Evolutionary conservation across 139 green algal species (phyloP).

Genomic region (Ettlia oleoabundans): DNA sequence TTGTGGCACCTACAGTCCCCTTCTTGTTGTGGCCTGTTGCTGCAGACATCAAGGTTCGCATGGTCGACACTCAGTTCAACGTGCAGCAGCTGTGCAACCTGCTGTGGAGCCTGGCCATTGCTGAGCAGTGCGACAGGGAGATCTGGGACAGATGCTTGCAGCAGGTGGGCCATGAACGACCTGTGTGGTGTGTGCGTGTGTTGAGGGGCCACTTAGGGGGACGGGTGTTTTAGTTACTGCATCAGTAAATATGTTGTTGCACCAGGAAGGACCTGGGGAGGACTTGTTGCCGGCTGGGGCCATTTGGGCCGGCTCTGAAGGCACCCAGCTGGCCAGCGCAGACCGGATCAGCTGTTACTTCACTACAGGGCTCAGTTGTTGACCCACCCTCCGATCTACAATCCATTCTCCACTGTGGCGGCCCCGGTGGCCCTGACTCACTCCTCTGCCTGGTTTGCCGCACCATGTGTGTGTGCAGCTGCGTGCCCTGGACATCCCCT

Average conservation of each 20-base stretch:
- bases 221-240: background rate
- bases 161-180: conserved; percentile 7
- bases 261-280: too few relatives aligned
- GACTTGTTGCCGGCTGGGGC: too few relatives aligned
- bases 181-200: too few relatives aligned
- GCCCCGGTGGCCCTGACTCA: too few relatives aligned
- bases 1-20: too few relatives aligned
- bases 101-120: conserved; percentile 62
- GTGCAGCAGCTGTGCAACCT: conserved; percentile 67
- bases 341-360: too few relatives aligned
- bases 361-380: too few relatives aligned
- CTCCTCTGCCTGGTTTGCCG: background rate
- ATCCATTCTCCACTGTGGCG: too few relatives aligned
- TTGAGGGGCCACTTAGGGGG: background rate
- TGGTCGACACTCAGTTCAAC: conserved; percentile 42
- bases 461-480: conserved; percentile 17
- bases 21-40: background rate
- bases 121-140: conserved; percentile 33
- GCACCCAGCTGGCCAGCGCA: too few relatives aligned
- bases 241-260: too few relatives aligned
- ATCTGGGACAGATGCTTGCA: conserved; percentile 32
- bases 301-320: too few relatives aligned
- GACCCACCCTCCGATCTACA: too few relatives aligned
- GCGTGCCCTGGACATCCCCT: conserved; percentile 20
- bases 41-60: conserved; percentile 33